A percentile compares a stretch with the other conserved stretches of the same genome.
These are phyloP conservation scores for Paraphaeosphaeria minitans DNA, from an alignment of 2,329 filamentous ascomycete species.

Conservation along the genomic window DNA sequence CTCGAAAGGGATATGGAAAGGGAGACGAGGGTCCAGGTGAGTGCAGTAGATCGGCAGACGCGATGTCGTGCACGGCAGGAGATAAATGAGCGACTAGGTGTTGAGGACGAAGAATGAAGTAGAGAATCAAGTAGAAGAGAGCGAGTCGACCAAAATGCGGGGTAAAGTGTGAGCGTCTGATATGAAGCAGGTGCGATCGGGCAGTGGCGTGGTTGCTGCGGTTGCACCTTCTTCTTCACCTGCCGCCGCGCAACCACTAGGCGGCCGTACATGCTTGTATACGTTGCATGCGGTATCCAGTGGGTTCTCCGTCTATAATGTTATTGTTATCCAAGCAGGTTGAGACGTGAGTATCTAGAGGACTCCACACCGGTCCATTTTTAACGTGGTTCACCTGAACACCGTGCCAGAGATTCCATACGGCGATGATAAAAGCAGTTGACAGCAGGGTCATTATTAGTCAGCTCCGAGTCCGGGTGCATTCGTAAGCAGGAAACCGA, in stretches of 20 bases:
- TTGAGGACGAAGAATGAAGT: constrained; percentile 15
- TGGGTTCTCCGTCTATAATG: not conserved
- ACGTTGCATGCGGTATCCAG: not conserved
- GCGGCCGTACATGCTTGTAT: not conserved
- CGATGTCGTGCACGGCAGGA: constrained; percentile 20
- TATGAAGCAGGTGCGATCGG: not conserved
- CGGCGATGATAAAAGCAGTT: not conserved
- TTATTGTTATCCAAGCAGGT: not conserved
- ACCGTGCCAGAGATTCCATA: not conserved
- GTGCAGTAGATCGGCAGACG: constrained; percentile 20
- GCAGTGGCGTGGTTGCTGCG: constrained; percentile 3
- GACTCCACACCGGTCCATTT: no score
- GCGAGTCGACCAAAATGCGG: not conserved
- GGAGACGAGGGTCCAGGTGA: constrained; percentile 17
- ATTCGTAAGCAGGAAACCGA: not conserved
- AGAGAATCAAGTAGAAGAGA: constrained; percentile 9
- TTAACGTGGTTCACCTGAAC: no score
- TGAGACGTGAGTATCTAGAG: no score
- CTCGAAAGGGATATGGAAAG: constrained; percentile 8
- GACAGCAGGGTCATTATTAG: not conserved
- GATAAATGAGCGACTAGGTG: constrained; percentile 9
- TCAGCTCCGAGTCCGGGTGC: not conserved
- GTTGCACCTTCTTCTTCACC: constrained; percentile 7
- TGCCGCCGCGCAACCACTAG: constrained; percentile 4
- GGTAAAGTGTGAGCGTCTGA: not conserved